These are phyloP conservation scores for Lentinula novae-zelandiae DNA, from an alignment of 1,284 basidiomycete species.

Conservation along the genomic window DNA sequence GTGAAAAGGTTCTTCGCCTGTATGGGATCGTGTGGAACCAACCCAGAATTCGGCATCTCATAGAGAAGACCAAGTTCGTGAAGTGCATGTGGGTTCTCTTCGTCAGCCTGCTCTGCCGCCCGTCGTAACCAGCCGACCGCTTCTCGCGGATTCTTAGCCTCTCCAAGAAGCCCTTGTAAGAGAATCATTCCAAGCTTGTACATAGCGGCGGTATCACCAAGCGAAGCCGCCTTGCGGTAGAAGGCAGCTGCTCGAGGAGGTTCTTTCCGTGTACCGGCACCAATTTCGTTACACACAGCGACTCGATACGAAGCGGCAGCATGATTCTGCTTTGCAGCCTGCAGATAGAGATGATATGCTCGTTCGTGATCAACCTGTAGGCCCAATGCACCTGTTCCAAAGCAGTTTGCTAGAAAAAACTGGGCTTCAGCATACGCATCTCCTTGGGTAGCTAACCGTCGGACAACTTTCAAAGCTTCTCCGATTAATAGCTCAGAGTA, in stretches of 20 bases:
- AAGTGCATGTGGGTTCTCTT: slow-evolving; percentile 96
- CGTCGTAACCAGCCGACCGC: slow-evolving; percentile 94
- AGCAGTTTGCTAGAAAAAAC: slow-evolving; percentile 97
- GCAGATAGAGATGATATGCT: slow-evolving; percentile 97
- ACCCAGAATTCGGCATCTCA: slow-evolving; percentile 67
- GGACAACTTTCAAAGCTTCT: slow-evolving; percentile 91
- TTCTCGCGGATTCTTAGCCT: slow-evolving; percentile 85
- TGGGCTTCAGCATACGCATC: slow-evolving; percentile 96
- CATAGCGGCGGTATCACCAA: slow-evolving; percentile 98
- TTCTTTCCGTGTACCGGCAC: slow-evolving; percentile 95
- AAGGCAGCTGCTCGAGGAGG: slow-evolving; percentile 88
- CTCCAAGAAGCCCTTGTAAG: slow-evolving; percentile 81
- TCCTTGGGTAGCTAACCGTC: slow-evolving; percentile 87
- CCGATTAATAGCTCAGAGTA: slow-evolving; percentile 87
- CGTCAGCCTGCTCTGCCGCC: slow-evolving; percentile 96
- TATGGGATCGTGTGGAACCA: slow-evolving; percentile 71
- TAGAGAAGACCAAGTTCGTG: slow-evolving; percentile 95
- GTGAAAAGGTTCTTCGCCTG: slow-evolving; percentile 89
- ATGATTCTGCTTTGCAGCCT: slow-evolving; percentile 97
- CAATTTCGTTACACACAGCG: slow-evolving; percentile 98
- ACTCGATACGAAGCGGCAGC: slow-evolving; percentile 94
- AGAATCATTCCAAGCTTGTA: slow-evolving; percentile 98
- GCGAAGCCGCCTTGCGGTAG: slow-evolving; percentile 93
- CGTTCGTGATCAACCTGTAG: slow-evolving; percentile 96
- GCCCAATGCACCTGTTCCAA: slow-evolving; percentile 93